Percentiles rank a stretch among this genome's conserved stretches.
Conservation (phyloP, 768 basidiomycete genomes). For the Leucogyrophana mollusca region DNA sequence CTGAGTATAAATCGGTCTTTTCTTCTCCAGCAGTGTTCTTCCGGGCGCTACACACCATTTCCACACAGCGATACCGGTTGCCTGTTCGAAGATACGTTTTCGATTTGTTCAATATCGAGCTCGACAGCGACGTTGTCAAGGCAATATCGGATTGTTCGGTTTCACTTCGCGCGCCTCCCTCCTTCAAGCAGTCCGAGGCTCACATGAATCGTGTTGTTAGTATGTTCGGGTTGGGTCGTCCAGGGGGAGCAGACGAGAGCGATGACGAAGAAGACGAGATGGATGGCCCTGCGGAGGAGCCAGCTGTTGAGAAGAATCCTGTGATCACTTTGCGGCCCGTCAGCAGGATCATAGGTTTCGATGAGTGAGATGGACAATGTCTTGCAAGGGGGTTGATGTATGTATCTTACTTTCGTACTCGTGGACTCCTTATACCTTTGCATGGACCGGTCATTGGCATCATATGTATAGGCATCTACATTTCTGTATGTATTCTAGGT, state of each 20-base stretch:
- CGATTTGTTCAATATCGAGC: slow-evolving; percentile 85
- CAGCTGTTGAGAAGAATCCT: slow-evolving; percentile 43
- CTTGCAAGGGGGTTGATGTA: neutral
- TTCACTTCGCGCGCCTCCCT: slow-evolving; percentile 47
- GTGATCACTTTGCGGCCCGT: slow-evolving; percentile 58
- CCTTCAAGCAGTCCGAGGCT: slow-evolving; percentile 42
- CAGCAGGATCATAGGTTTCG: slow-evolving; percentile 60
- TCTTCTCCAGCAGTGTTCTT: slow-evolving; percentile 76
- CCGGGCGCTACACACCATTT: slow-evolving; percentile 84
- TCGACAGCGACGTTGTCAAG: slow-evolving; percentile 61
- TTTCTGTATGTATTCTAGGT: neutral
- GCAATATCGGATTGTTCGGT: slow-evolving; percentile 52
- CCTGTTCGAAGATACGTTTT: slow-evolving; percentile 91
- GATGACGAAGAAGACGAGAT: slow-evolving; percentile 53
- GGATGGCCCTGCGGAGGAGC: slow-evolving; percentile 41
- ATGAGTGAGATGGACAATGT: slow-evolving; percentile 11
- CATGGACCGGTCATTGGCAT: neutral
- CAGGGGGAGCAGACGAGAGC: slow-evolving; percentile 55
- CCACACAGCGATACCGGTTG: slow-evolving; percentile 85
- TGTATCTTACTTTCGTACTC: neutral
- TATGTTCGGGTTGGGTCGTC: slow-evolving; percentile 57
- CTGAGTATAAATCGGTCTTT: slow-evolving; percentile 75
- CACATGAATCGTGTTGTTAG: slow-evolving; percentile 51
- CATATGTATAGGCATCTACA: slow-evolving; percentile 6
- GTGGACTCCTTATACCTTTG: neutral